These are phyloP conservation scores for Ustulina deusta DNA, from an alignment of 2,329 filamentous ascomycete species.

Conservation along the genomic window DNA sequence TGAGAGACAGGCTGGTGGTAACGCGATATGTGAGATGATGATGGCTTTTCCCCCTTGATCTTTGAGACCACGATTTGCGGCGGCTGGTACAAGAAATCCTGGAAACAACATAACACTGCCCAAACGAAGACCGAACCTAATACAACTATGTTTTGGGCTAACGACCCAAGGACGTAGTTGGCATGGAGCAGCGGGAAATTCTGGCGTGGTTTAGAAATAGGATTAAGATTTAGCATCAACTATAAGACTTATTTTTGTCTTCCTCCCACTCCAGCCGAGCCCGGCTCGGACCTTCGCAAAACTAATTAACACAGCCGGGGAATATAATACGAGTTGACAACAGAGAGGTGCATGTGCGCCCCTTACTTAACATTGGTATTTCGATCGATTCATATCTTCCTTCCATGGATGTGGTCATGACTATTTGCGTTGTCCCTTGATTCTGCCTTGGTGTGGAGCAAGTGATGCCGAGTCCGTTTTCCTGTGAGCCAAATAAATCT, in stretches of 20 bases:
- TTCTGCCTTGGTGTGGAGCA: neutral
- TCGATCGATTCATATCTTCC: neutral
- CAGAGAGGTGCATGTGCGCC: neutral
- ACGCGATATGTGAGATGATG: neutral
- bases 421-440: neutral
- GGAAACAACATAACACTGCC: neutral
- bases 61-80: no score
- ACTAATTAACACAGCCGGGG: neutral
- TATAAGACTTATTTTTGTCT: no score
- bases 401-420: neutral
- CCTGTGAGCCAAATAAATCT: neutral
- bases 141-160: neutral
- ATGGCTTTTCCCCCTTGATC: neutral
- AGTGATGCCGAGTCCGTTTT: neutral
- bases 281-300: no score
- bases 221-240: no score
- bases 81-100: neutral
- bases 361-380: neutral
- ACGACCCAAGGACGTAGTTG: neutral
- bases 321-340: neutral
- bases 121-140: neutral
- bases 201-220: neutral
- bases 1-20: neutral
- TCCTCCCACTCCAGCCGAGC: no score
- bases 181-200: neutral